phyloP scores from a whole-genome alignment of 176 grass and related monocot species.

The Juncus inflexus region DNA sequence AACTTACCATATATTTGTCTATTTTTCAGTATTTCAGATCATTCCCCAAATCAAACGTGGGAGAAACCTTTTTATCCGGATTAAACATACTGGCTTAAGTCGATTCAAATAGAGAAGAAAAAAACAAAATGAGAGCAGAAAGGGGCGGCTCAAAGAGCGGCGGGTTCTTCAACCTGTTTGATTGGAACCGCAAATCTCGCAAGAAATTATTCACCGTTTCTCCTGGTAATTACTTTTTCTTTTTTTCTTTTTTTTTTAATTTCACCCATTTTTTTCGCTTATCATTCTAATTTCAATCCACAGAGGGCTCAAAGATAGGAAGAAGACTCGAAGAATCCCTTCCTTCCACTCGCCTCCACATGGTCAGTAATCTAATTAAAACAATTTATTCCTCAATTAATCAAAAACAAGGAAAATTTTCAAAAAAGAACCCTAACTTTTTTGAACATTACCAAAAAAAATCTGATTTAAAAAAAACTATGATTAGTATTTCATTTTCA shows the following conservation, averaged over 20 bases:
- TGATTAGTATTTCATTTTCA: too few species aligned
- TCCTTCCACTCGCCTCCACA: conserved; percentile 39
- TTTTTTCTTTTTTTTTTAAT: conserved; percentile 14
- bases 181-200: conserved; percentile 76
- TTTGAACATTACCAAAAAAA: too few species aligned
- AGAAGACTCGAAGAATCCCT: conserved; percentile 54
- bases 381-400: background rate
- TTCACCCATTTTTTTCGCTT: background rate
- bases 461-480: too few species aligned
- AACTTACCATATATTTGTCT: background rate
- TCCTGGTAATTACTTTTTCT: conserved; percentile 44
- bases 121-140: conserved; percentile 44
- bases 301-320: conserved; percentile 64
- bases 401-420: background rate
- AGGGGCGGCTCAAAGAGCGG: conserved; percentile 46
- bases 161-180: conserved; percentile 74
- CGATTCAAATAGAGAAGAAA: background rate
- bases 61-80: conserved; percentile 14
- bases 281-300: conserved; percentile 1
- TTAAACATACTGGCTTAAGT: conserved; percentile 6
- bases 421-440: too few species aligned
- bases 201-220: conserved; percentile 82
- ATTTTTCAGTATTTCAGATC: too few species aligned
- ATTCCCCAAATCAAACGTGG: conserved; percentile 12
- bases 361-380: conserved; percentile 42